These are phyloP conservation scores for Fusarium secorum DNA, from an alignment of 2,329 filamentous ascomycete genomes.

Conservation along the genomic window DNA sequence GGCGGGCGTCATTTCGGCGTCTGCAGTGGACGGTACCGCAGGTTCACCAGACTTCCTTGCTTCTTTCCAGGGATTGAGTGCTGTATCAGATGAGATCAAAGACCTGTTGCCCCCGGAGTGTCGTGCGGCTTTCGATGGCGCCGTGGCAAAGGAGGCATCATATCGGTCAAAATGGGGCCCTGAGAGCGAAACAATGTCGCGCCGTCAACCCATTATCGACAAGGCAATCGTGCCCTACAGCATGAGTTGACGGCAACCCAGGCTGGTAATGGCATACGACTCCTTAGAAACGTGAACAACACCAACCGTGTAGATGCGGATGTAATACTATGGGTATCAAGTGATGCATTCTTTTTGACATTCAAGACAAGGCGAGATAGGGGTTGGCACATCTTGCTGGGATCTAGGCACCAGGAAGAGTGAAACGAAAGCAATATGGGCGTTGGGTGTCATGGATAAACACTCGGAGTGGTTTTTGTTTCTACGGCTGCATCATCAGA, in stretches of 20 bases:
- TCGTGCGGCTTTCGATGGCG: constrained; percentile 73
- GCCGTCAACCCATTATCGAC: constrained; percentile 65
- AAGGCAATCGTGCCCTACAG: constrained; percentile 69
- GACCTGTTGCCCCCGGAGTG: constrained; percentile 75
- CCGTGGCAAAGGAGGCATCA: constrained; percentile 67
- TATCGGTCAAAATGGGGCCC: constrained; percentile 81
- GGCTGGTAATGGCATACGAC: not conserved
- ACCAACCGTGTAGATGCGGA: not conserved
- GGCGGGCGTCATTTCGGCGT: constrained; percentile 54
- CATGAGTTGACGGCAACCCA: constrained; percentile 45
- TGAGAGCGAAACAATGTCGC: constrained; percentile 66
- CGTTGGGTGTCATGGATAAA: constrained; percentile 32
- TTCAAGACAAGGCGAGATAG: not conserved
- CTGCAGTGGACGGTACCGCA: constrained; percentile 54
- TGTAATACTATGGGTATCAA: not conserved
- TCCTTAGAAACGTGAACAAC: not conserved
- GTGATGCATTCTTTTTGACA: constrained; percentile 3
- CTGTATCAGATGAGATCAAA: constrained; percentile 70
- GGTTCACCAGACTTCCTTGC: constrained; percentile 58
- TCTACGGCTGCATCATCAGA: not conserved
- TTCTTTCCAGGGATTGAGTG: constrained; percentile 67
- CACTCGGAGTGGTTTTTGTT: constrained; percentile 15
- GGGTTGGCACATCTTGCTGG: not conserved
- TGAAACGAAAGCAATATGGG: constrained; percentile 19
- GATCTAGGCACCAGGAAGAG: not conserved